Conservation (phyloP, 1,139 yeast genomes). For the Taphrina pruni region DNA sequence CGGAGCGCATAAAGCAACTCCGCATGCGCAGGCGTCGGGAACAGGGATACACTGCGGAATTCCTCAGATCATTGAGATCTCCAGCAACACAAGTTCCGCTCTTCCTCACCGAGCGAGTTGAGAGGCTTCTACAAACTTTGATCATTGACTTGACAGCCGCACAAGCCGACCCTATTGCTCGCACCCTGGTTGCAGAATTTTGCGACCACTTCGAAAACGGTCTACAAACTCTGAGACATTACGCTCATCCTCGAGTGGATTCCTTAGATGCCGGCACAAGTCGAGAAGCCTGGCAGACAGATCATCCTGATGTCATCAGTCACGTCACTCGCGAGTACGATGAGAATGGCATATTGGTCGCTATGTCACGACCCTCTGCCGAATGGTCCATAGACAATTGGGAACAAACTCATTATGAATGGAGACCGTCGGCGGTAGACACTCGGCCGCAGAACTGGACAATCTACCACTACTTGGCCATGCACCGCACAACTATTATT, state of each 20-base stretch:
- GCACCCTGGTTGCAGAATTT: not conserved
- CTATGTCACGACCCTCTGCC: not conserved
- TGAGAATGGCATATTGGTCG: not conserved
- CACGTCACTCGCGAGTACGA: not conserved
- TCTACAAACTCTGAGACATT: not conserved
- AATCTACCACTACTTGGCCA: not conserved
- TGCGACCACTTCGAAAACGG: not conserved
- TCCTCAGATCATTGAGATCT: not conserved
- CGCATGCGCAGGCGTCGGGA: constrained; percentile 17
- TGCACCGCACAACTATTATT: not conserved
- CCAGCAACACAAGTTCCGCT: constrained; percentile 4
- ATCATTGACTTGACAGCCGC: constrained; percentile 2
- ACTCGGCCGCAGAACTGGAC: not conserved
- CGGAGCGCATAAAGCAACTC: constrained; percentile 11
- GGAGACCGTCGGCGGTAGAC: not conserved
- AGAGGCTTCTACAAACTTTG: not conserved
- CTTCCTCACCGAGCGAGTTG: not conserved
- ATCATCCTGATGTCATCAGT: not conserved
- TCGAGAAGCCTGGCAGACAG: not conserved
- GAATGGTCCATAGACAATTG: not conserved
- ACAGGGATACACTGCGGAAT: not conserved
- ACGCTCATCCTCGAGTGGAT: not conserved
- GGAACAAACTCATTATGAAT: not conserved
- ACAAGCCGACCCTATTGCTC: constrained; percentile 4
- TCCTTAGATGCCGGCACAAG: not conserved